Evolutionary conservation across 2,329 filamentous ascomycete species (phyloP), one percentile per base, ranked within the genome.

Genomic region (Xylaria sp.): DNA sequence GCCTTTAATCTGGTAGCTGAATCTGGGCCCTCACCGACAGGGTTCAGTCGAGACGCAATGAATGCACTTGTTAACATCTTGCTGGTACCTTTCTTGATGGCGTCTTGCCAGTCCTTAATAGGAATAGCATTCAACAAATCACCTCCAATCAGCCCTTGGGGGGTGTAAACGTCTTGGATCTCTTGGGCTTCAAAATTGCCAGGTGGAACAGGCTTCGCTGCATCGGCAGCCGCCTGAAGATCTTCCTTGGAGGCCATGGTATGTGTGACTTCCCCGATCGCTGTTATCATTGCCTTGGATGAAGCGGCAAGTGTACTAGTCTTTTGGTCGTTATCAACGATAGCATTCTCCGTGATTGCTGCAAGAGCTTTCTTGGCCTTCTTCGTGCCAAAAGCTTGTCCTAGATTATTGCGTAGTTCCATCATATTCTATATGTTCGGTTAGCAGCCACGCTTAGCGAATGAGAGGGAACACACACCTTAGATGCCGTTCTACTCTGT

Each of bases 381-480:
- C 80, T 91, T 93, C 25, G 91, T 94, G 74, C 92, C 92, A 71
- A 96, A 96, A 31, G 89, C 87, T 69, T 90, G 84, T 40, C 90
- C 90, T 11, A 96, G 86, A 2, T 88, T 85, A 68, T 87, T 88
- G 68, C 85, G 86, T 72, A 85, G 84, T 27, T 89, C 85, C 69
- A 83, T 78, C 70, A 83, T 84, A 44, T 79, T 84, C 86, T 88
- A 68, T 17, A 60, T 37, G 37, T 48, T 6, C 11, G 38, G 54
- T 72, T 74, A 67, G 72, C 53, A 25, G 52, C 38, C 11, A 27
- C 7, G 15, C 38, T 27, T 40, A 8, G n/a, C 11, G 27, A 25
- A n/a, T 29, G 10, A 58, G 46, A 23, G 31, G 21, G 4, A 11
- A 27, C 40, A 58, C 72, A 60, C 71, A 80, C 79, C 71, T 76